Percentiles rank a stretch among this genome's conserved stretches.
Conservation (phyloP, 1,284 basidiomycete species). For the Cystobasidiaceae sp. region DNA sequence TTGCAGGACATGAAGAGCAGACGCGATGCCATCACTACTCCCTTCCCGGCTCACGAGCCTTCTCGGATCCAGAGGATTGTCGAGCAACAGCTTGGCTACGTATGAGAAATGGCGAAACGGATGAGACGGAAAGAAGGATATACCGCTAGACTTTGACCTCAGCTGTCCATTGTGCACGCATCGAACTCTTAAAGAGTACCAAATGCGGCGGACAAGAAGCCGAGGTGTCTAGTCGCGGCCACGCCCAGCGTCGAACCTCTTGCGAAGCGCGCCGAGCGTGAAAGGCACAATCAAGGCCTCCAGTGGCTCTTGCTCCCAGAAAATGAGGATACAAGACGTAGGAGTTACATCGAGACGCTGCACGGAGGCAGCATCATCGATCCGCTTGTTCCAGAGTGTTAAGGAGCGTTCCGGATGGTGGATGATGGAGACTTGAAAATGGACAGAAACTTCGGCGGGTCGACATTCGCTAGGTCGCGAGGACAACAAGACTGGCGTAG, state of each 20-base stretch:
- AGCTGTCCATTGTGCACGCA: background rate
- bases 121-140: background rate
- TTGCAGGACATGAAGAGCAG: background rate
- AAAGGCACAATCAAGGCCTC: background rate
- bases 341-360: background rate
- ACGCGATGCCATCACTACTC: background rate
- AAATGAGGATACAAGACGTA: conserved; percentile 29
- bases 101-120: conserved; percentile 4
- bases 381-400: conserved; percentile 29
- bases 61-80: conserved; percentile 31
- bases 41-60: conserved; percentile 28
- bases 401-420: conserved; percentile 14
- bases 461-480: too few species aligned
- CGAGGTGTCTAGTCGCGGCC: conserved; percentile 26
- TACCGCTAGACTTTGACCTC: conserved; percentile 28
- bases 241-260: background rate
- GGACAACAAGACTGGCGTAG: too few species aligned
- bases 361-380: background rate
- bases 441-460: too few species aligned
- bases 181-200: background rate
- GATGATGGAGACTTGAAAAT: too few species aligned
- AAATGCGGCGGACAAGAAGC: background rate
- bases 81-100: conserved; percentile 32
- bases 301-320: conserved; percentile 12
- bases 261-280: background rate